Base-by-base conservation (phyloP, 2,329 filamentous ascomycete genomes). In the Fusarium pseudocircinatum region DNA sequence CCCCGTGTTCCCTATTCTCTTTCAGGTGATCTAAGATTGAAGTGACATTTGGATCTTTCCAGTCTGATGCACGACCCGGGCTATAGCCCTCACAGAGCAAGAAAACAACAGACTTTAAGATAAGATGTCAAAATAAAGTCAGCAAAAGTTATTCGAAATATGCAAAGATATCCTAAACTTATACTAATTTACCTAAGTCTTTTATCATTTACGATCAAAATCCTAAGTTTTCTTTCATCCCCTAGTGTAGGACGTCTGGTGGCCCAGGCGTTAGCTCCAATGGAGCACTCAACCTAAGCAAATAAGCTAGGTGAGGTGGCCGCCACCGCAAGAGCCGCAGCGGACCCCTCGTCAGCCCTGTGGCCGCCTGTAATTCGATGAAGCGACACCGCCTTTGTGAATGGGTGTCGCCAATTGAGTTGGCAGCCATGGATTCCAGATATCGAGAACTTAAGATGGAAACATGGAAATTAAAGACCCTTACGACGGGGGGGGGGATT, bases 291-390 rank as follows among this genome's bases (percentile, higher is more conserved):
- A 37, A 37, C 36, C 36, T 37, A 37, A 54, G 34, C 34, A 36
- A 53, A 28, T 15, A 52, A 36, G 49, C n/a, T 52, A n/a, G n/a
- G n/a, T n/a, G 30, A 36, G 46, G 28, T 78, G 76, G 70, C 53
- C 54, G 73, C 47, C 59, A 62, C 70, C 53, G 50, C 30, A 65
- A 63, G 63, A 64, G 63, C 72, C 54, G 67, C 73, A 53, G 40
- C 39, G 68, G 69, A 75, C 75, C 73, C 74, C 71, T 72, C 69
- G 67, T 71, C 72, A 75, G 67, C 72, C 69, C 72, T 78, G 74
- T 69, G 65, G 67, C 60, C 60, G 49, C 70, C 71, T 76, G 71
- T 74, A 75, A 69, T 67, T 74, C 75, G 74, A 70, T 67, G 50
- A 24, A 58, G 53, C 68, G 76, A 78, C 75, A 78, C 76, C 76